Conservation (phyloP, 192 early-diverging fungal genomes). For the Thamnidium elegans region DNA sequence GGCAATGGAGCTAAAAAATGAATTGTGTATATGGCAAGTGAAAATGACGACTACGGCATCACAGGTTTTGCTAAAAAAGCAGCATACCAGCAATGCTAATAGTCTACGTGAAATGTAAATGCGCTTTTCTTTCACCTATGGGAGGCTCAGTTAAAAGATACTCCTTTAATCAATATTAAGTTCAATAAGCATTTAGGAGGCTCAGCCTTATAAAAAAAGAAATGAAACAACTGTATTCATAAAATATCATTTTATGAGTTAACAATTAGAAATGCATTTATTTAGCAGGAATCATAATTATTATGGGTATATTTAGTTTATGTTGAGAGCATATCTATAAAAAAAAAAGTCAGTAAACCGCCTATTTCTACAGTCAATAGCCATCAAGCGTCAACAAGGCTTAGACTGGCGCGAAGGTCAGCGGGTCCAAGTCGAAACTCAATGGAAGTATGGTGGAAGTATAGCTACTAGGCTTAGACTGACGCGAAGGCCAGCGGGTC, state of each 20-base stretch:
- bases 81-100: no score
- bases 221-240: slow-evolving; percentile 1
- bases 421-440: slow-evolving; percentile 2
- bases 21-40: no score
- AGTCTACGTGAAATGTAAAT: no score
- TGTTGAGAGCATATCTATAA: no score
- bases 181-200: background rate
- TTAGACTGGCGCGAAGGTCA: slow-evolving; percentile 5
- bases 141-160: background rate
- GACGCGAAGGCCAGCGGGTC: no score
- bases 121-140: no score
- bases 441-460: slow-evolving; percentile 1
- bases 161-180: background rate
- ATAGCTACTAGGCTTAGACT: no score
- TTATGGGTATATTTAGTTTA: background rate
- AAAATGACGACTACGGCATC: background rate
- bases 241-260: no score
- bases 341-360: slow-evolving; percentile 1
- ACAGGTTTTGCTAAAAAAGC: background rate
- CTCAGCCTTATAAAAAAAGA: background rate
- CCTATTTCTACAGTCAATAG: slow-evolving; percentile 5
- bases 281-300: background rate
- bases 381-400: background rate
- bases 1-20: background rate
- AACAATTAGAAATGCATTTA: background rate